These are phyloP conservation scores for Salvia sclarea DNA, from an alignment of 305 asterid species.

Conservation along the genomic window DNA sequence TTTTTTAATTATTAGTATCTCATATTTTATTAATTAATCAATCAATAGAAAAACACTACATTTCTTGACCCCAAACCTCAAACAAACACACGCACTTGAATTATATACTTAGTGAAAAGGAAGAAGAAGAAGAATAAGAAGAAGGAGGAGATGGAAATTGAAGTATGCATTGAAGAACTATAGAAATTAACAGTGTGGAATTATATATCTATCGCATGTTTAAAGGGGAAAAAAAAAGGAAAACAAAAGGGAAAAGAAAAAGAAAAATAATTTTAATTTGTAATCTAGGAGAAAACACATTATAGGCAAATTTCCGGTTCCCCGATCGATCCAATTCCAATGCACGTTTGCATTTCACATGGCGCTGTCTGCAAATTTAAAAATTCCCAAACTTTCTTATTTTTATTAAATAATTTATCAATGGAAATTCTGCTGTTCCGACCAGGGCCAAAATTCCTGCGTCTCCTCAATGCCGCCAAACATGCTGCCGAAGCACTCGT, in stretches of 20 bases:
- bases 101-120: no score
- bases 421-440: conserved; percentile 52
- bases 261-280: not conserved
- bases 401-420: not conserved
- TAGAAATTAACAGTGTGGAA: conserved; percentile 19
- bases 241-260: conserved; percentile 5
- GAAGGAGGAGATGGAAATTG: not conserved
- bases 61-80: not conserved
- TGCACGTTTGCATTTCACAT: conserved; percentile 27
- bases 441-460: conserved; percentile 71
- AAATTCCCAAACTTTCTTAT: not conserved
- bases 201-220: conserved; percentile 28
- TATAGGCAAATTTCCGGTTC: not conserved
- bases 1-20: not conserved
- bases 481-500: conserved; percentile 48
- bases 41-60: no score
- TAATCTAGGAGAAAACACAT: conserved; percentile 2
- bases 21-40: no score
- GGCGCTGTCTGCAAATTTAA: not conserved
- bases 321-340: not conserved
- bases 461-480: conserved; percentile 61
- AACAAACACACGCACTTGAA: not conserved
- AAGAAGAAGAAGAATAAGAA: not conserved
- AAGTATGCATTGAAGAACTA: conserved; percentile 13
- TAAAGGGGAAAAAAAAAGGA: not conserved